Evolutionary conservation across 345 rosid genomes (phyloP).

Genomic region (Hibiscus mutabilis): DNA sequence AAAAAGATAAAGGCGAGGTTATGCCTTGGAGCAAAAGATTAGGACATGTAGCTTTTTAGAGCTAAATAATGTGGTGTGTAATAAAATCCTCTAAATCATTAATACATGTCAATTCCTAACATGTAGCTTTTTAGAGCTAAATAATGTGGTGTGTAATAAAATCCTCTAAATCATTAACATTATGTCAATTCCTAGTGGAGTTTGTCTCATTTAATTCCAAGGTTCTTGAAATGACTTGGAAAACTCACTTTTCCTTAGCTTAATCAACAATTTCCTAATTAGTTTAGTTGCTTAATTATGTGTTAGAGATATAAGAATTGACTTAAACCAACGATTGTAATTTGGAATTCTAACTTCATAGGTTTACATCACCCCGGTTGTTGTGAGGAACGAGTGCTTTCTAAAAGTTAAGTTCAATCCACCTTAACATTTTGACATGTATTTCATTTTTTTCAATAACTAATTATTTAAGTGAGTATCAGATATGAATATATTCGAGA

Average conservation of each 20-base stretch:
- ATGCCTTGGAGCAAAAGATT: background rate
- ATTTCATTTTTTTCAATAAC: too few relatives aligned
- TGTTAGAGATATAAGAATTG: background rate
- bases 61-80: background rate
- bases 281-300: background rate
- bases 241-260: background rate
- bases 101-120: background rate
- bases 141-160: too few relatives aligned
- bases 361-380: background rate
- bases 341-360: background rate
- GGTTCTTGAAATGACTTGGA: background rate
- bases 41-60: background rate
- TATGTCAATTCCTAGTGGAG: background rate
- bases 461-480: too few relatives aligned
- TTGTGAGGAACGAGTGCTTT: too few relatives aligned
- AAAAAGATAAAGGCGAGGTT: background rate
- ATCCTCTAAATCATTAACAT: background rate
- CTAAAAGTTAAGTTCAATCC: too few relatives aligned
- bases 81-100: background rate
- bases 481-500: too few relatives aligned
- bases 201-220: background rate
- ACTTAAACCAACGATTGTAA: background rate
- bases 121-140: too few relatives aligned
- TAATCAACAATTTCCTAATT: background rate
- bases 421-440: too few relatives aligned